These are phyloP conservation scores for Venturia oleaginea DNA, from an alignment of 2,329 filamentous ascomycete species.

Conservation along the genomic window DNA sequence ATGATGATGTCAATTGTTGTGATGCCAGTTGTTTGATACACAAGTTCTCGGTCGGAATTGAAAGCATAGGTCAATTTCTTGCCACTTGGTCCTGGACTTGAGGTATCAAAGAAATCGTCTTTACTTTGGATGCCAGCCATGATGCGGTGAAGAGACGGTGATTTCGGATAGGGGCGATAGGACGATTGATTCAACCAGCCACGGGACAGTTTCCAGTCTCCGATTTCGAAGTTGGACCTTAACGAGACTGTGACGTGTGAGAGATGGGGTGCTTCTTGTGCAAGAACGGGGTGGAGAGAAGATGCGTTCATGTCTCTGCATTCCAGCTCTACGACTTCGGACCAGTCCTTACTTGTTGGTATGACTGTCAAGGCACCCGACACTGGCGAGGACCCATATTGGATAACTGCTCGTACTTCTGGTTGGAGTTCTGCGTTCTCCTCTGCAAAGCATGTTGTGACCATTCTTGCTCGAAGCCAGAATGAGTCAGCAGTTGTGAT, in stretches of 20 bases:
- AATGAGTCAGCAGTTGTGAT: conserved; percentile 11
- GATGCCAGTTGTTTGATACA: neutral
- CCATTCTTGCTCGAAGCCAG: conserved; percentile 45
- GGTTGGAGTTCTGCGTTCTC: conserved; percentile 37
- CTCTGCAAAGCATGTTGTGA: conserved; percentile 50
- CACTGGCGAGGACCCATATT: conserved; percentile 10
- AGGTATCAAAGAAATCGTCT: neutral
- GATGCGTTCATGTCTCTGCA: conserved; percentile 6
- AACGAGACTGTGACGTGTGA: neutral
- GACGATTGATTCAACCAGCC: conserved; percentile 2
- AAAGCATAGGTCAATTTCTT: conserved; percentile 19
- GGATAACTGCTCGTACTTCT: conserved; percentile 29
- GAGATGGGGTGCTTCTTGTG: conserved; percentile 14
- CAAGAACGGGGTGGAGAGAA: neutral
- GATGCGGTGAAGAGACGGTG: neutral
- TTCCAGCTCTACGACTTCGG: neutral
- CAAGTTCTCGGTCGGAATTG: conserved; percentile 21
- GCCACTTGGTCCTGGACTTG: neutral
- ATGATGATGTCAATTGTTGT: conserved; percentile 5
- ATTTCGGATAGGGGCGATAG: neutral
- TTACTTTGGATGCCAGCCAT: neutral
- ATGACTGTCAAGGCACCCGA: neutral
- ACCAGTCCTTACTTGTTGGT: conserved; percentile 7
- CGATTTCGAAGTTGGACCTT: conserved; percentile 2
- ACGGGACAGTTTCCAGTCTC: conserved; percentile 2